Conservation (phyloP, 139 green algal genomes). For the Picochlorum sp. region DNA sequence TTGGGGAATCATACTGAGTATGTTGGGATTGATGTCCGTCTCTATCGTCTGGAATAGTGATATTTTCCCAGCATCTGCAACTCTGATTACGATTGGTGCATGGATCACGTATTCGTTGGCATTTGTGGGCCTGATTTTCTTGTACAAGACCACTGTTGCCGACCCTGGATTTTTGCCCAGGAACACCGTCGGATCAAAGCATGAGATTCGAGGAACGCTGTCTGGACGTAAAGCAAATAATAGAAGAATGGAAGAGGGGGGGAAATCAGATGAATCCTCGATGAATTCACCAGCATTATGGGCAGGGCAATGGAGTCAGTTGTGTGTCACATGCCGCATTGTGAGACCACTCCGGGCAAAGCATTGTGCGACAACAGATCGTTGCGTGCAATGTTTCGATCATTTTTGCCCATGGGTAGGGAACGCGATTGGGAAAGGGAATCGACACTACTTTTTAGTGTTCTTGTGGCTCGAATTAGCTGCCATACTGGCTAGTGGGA, state of each 20-base stretch:
- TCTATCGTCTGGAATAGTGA: constrained; percentile 32
- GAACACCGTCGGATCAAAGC: not conserved
- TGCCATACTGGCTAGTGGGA: constrained; percentile 43
- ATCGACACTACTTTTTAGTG: constrained; percentile 72
- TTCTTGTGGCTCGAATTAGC: constrained; percentile 81
- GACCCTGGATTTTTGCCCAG: constrained; percentile 70
- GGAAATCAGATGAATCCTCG: not conserved
- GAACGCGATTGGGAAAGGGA: constrained; percentile 80
- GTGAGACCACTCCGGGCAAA: constrained; percentile 86
- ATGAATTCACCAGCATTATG: constrained; percentile 79
- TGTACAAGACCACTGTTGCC: constrained; percentile 64
- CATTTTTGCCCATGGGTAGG: constrained; percentile 97
- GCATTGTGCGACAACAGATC: constrained; percentile 76
- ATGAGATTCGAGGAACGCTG: no score
- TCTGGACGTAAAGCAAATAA: not conserved
- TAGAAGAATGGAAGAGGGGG: not conserved
- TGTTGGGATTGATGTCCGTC: constrained; percentile 56
- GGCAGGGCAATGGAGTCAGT: constrained; percentile 76
- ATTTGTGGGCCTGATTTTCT: constrained; percentile 46
- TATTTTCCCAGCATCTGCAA: constrained; percentile 4
- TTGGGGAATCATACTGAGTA: constrained; percentile 60
- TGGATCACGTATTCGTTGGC: constrained; percentile 31
- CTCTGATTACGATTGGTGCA: constrained; percentile 13
- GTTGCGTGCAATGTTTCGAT: constrained; percentile 91
- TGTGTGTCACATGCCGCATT: constrained; percentile 87